A percentile compares a stretch with the other conserved stretches of the same genome.
phyloP scores from a whole-genome alignment of 495 filamentous ascomycete genomes.

The Neurospora tetraspora region DNA sequence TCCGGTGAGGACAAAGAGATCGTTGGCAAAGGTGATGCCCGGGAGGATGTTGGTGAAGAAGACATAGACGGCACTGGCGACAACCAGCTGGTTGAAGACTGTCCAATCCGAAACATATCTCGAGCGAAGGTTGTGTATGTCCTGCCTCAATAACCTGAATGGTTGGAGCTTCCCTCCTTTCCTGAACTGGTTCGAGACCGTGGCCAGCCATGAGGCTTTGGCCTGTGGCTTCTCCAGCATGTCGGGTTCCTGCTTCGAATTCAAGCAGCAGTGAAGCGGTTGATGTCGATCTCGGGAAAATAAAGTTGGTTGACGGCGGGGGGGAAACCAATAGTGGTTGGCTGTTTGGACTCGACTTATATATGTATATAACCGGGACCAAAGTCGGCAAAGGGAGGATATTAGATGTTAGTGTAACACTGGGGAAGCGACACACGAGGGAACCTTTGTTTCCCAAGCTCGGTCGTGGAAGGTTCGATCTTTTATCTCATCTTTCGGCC shows the following conservation, averaged over 20 bases:
- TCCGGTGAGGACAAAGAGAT: constrained; percentile 57
- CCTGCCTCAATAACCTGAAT: constrained; percentile 53
- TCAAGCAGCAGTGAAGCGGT: not conserved
- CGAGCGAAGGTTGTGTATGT: constrained; percentile 42
- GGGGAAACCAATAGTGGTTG: not conserved
- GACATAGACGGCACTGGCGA: constrained; percentile 63
- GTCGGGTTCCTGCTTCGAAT: not conserved
- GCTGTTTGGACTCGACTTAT: not conserved
- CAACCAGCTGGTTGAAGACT: constrained; percentile 58
- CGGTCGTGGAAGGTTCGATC: not conserved
- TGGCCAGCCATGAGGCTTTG: constrained; percentile 4
- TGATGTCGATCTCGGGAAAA: not conserved
- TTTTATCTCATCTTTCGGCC: not conserved
- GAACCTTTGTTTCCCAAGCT: not conserved
- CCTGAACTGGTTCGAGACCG: constrained; percentile 1
- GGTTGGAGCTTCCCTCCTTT: constrained; percentile 34
- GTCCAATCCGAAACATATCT: constrained; percentile 59
- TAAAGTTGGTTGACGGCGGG: not conserved
- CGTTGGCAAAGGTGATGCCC: constrained; percentile 63
- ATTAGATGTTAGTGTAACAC: not conserved
- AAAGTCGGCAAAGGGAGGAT: not conserved
- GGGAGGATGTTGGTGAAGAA: constrained; percentile 70
- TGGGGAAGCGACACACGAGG: not conserved
- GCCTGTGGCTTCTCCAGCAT: not conserved
- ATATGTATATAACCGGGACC: not conserved